Conservation (phyloP, 345 rosid species). For the Euphorbia lathyris region DNA sequence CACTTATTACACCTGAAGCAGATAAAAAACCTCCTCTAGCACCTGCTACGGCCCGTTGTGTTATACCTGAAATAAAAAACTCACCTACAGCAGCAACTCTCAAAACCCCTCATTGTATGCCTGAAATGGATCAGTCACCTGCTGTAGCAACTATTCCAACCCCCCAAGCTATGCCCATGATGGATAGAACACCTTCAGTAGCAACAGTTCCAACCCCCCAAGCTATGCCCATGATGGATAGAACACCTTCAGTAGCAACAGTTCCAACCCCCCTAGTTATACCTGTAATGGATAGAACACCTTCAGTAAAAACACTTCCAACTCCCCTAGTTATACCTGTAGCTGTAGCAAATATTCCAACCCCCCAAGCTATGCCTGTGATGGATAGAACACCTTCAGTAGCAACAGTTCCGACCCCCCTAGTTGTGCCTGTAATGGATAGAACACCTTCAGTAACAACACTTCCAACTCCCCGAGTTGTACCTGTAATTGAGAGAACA, state of each 20-base stretch:
- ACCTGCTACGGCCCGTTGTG: neutral
- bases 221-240: slow-evolving; percentile 9
- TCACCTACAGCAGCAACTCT: slow-evolving; percentile 5
- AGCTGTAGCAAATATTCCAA: neutral
- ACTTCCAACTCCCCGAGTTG: neutral
- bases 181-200: neutral
- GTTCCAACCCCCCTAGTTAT: neutral
- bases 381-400: neutral
- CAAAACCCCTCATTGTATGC: slow-evolving; percentile 1
- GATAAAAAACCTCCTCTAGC: slow-evolving; percentile 3
- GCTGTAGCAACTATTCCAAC: slow-evolving; percentile 1
- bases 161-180: neutral
- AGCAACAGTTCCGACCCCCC: slow-evolving; percentile 5
- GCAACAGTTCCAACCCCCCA: neutral
- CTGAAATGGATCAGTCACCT: slow-evolving; percentile 24
- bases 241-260: neutral
- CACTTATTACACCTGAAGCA: slow-evolving; percentile 7
- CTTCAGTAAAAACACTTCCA: slow-evolving; percentile 5
- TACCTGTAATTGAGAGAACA: slow-evolving; percentile 16
- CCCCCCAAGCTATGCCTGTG: slow-evolving; percentile 1
- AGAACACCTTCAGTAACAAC: neutral
- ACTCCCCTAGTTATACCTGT: too few species aligned
- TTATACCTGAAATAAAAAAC: slow-evolving; percentile 15
- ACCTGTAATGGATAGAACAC: slow-evolving; percentile 16
- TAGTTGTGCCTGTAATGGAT: slow-evolving; percentile 8